Evolutionary conservation across 1,139 yeast genomes (phyloP).

Genomic region (Sugiyamaella grinbergsii): DNA sequence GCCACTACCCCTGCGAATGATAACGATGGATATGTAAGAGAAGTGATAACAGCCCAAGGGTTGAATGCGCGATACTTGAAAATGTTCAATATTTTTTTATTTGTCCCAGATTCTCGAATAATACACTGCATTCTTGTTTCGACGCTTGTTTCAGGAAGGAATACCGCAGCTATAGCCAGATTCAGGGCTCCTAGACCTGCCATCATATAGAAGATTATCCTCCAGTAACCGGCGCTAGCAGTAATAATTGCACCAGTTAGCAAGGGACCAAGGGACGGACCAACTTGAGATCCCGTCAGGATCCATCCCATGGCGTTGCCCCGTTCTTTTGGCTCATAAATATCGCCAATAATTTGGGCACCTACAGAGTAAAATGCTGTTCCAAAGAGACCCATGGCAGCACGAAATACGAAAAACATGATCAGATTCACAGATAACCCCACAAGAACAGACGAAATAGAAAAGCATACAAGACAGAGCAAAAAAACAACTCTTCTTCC

Average conservation of each 20-base stretch:
- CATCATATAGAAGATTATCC: conserved; percentile 53
- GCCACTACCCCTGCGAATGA: conserved; percentile 50
- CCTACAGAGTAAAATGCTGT: conserved; percentile 70
- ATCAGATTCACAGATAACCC: conserved; percentile 53
- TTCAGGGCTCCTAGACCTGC: conserved; percentile 59
- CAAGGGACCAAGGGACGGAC: conserved; percentile 80
- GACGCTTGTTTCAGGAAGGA: conserved; percentile 69
- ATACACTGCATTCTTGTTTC: conserved; percentile 39
- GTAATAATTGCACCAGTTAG: conserved; percentile 74
- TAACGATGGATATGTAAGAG: conserved; percentile 49
- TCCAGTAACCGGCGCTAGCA: conserved; percentile 49
- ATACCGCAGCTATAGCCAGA: conserved; percentile 52
- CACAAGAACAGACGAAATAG: conserved; percentile 45
- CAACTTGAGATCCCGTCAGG: conserved; percentile 76
- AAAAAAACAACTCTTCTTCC: conserved; percentile 52
- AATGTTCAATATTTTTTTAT: conserved; percentile 46
- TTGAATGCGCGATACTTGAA: conserved; percentile 49
- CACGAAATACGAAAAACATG: conserved; percentile 54
- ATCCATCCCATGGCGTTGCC: conserved; percentile 79
- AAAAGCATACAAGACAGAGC: conserved; percentile 43
- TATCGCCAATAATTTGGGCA: conserved; percentile 82
- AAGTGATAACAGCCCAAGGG: conserved; percentile 48
- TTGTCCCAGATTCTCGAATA: conserved; percentile 46
- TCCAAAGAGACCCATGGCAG: conserved; percentile 53
- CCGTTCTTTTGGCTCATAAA: conserved; percentile 64